Conservation (phyloP, 352 stramenopile genomes). For the Globisporangium parvum region DNA sequence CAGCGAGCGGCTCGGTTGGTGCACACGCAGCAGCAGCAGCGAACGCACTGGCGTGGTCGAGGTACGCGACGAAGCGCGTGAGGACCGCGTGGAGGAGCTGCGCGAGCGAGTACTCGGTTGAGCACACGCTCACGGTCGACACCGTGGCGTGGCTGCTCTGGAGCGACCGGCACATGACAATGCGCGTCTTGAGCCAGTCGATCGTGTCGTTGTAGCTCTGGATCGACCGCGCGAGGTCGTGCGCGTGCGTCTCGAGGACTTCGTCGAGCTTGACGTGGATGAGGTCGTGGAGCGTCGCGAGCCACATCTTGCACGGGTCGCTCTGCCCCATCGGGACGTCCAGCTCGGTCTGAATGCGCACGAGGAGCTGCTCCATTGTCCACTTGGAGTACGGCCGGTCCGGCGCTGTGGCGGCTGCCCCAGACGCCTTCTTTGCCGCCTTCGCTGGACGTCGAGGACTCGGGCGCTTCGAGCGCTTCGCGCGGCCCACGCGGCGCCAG, state of each 20-base stretch:
- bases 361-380: slow-evolving; percentile 41
- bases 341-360: slow-evolving; percentile 24
- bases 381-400: slow-evolving; percentile 29
- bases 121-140: slow-evolving; percentile 19
- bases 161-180: slow-evolving; percentile 21
- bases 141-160: not conserved
- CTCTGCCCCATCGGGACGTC: slow-evolving; percentile 15
- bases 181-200: slow-evolving; percentile 35
- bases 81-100: slow-evolving; percentile 40
- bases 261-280: slow-evolving; percentile 20
- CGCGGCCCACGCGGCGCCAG: not conserved
- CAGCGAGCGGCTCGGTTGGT: not conserved
- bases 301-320: slow-evolving; percentile 20
- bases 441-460: too few relatives aligned
- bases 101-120: slow-evolving; percentile 46
- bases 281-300: slow-evolving; percentile 26
- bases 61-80: slow-evolving; percentile 17
- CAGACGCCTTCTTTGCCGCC: not conserved
- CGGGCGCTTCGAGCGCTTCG: not conserved
- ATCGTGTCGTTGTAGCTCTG: slow-evolving; percentile 32
- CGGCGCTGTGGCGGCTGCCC: not conserved
- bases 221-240: slow-evolving; percentile 21
- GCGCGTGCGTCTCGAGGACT: slow-evolving; percentile 8
- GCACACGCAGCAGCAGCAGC: not conserved
- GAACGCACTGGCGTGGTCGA: slow-evolving; percentile 1